phyloP scores from a whole-genome alignment of 176 grass and related monocot species.

The Carex kokanica region DNA sequence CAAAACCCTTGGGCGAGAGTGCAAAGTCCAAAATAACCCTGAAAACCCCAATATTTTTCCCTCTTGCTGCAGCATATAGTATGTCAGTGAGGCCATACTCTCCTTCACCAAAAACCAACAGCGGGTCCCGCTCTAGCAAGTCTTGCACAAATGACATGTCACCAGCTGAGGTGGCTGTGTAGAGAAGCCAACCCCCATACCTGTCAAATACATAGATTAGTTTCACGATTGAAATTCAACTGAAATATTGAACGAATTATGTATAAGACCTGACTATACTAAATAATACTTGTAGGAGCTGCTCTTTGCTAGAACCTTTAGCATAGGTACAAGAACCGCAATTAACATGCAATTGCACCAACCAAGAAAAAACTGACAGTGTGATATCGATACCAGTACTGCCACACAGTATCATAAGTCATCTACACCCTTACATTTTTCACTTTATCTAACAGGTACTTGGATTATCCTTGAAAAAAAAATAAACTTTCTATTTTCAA shows the following conservation, averaged over 20 bases:
- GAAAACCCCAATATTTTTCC: conserved; percentile 46
- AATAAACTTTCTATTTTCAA: neutral
- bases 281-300: neutral
- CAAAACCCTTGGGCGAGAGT: conserved; percentile 50
- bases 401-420: neutral
- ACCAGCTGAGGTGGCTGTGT: conserved; percentile 75
- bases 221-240: neutral
- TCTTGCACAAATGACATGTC: conserved; percentile 60
- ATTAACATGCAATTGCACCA: neutral
- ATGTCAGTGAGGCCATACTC: conserved; percentile 96
- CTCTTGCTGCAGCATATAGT: conserved; percentile 73
- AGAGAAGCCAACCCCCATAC: conserved; percentile 93
- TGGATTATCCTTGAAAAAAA: neutral
- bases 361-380: neutral
- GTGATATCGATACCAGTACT: neutral
- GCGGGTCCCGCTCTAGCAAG: conserved; percentile 61
- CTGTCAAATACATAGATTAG: conserved; percentile 12
- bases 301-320: neutral
- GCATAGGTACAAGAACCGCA: neutral
- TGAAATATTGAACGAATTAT: neutral
- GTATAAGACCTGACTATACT: neutral
- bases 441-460: neutral
- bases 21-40: conserved; percentile 64
- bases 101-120: conserved; percentile 88
- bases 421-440: neutral